These are phyloP conservation scores for Chondrus crispus DNA, from an alignment of 23 red algal genomes.

Conservation along the genomic window DNA sequence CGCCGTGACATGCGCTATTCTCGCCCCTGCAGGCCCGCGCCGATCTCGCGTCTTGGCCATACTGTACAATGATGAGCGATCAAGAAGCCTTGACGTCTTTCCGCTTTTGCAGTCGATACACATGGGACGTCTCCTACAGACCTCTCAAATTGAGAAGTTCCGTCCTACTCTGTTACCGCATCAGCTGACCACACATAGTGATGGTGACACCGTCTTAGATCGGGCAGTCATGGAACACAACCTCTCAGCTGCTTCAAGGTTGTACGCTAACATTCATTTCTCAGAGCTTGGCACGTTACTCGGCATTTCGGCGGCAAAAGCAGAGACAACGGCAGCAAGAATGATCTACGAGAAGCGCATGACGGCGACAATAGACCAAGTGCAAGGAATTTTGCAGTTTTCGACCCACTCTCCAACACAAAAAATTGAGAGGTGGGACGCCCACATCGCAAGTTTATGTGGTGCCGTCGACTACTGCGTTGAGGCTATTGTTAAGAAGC, in stretches of 20 bases:
- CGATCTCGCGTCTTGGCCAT: constrained; percentile 77
- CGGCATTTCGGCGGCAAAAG: constrained; percentile 39
- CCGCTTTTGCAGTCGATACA: constrained; percentile 78
- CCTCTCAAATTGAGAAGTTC: constrained; percentile 59
- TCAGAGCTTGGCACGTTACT: constrained; percentile 71
- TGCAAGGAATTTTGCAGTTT: constrained; percentile 77
- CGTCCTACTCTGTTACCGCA: constrained; percentile 44
- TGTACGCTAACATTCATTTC: constrained; percentile 79
- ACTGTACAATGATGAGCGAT: constrained; percentile 84
- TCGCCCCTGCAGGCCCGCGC: constrained; percentile 80
- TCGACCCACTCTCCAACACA: not conserved
- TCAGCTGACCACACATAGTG: constrained; percentile 20
- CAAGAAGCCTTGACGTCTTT: constrained; percentile 37
- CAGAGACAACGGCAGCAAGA: constrained; percentile 50
- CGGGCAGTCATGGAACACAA: constrained; percentile 84
- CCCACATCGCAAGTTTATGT: constrained; percentile 52
- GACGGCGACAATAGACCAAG: constrained; percentile 77
- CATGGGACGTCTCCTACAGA: constrained; percentile 58
- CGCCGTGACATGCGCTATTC: constrained; percentile 81
- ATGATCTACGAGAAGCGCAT: constrained; percentile 88
- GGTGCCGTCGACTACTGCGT: constrained; percentile 59
- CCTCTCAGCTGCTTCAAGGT: constrained; percentile 55
- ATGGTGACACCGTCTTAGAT: constrained; percentile 75
- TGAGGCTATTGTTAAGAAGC: constrained; percentile 65
- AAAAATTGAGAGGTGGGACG: constrained; percentile 70